Conservation (phyloP, 2,329 filamentous ascomycete genomes). For the Fusarium sp. region DNA sequence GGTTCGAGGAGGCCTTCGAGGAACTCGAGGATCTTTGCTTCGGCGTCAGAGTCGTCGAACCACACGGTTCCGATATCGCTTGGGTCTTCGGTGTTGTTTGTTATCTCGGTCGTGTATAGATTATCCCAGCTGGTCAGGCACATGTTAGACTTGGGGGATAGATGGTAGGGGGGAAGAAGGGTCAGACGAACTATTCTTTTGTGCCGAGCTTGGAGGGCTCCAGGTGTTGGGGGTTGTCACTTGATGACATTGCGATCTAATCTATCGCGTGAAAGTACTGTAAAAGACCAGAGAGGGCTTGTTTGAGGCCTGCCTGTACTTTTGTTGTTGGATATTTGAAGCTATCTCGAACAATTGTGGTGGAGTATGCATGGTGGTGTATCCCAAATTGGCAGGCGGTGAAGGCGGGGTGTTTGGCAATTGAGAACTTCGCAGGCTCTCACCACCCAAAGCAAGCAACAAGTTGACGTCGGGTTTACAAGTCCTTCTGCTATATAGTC, state of each 20-base stretch:
- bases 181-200: constrained; percentile 81
- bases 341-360: constrained; percentile 31
- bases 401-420: constrained; percentile 19
- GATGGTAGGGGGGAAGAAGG: background rate
- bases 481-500: background rate
- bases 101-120: constrained; percentile 77
- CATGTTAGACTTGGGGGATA: constrained; percentile 23
- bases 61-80: constrained; percentile 89
- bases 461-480: background rate
- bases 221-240: constrained; percentile 70
- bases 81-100: constrained; percentile 78
- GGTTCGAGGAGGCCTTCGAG: constrained; percentile 60
- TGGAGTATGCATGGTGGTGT: constrained; percentile 36
- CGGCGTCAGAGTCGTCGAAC: constrained; percentile 95
- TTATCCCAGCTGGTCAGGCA: constrained; percentile 73
- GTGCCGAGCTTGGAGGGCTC: constrained; percentile 85
- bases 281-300: background rate
- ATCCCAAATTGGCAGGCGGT: constrained; percentile 43
- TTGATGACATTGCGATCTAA: constrained; percentile 30
- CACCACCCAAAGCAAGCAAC: background rate
- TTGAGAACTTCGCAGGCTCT: background rate
- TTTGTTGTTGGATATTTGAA: constrained; percentile 8
- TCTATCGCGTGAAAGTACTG: background rate
- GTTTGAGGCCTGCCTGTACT: background rate
- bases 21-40: constrained; percentile 81